Evolutionary conservation across 148 eudicot genomes (phyloP).

Genomic region (Cornus kousa): DNA sequence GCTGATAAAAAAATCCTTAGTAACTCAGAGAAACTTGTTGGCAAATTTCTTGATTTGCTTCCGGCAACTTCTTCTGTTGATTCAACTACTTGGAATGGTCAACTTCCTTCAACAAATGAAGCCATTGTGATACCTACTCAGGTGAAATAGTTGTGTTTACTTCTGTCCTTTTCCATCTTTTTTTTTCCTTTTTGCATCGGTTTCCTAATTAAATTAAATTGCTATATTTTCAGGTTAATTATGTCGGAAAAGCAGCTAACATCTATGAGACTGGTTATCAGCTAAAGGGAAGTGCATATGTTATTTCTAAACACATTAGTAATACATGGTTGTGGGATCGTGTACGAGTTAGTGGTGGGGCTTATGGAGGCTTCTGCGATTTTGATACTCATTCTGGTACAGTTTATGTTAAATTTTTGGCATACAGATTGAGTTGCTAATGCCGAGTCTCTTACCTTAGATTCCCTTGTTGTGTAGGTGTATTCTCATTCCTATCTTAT

Average conservation of each 20-base stretch:
- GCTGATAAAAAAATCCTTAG: conserved; percentile 79
- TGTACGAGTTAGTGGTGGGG: conserved; percentile 99
- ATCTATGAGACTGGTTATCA: conserved; percentile 77
- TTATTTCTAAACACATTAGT: conserved; percentile 77
- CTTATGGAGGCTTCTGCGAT: conserved; percentile 97
- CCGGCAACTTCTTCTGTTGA: conserved; percentile 43
- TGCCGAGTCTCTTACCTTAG: conserved; percentile 15
- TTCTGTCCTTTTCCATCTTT: neutral
- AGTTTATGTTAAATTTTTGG: neutral
- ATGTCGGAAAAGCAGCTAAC: conserved; percentile 98
- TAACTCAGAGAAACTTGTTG: conserved; percentile 60
- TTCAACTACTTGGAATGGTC: conserved; percentile 64
- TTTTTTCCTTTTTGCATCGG: neutral
- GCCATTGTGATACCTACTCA: conserved; percentile 96
- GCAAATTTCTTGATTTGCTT: conserved; percentile 82
- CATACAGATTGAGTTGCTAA: neutral
- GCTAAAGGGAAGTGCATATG: conserved; percentile 92
- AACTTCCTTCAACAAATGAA: conserved; percentile 70
- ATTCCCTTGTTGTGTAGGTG: conserved; percentile 46
- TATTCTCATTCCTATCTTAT: conserved; percentile 86
- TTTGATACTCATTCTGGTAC: conserved; percentile 96
- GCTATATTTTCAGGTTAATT: conserved; percentile 64
- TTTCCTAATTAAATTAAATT: conserved; percentile 7
- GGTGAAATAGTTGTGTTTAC: conserved; percentile 34
- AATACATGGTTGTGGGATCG: conserved; percentile 99